Base-by-base conservation (phyloP, 257 asterid genomes). In the Solanum habrochaites region DNA sequence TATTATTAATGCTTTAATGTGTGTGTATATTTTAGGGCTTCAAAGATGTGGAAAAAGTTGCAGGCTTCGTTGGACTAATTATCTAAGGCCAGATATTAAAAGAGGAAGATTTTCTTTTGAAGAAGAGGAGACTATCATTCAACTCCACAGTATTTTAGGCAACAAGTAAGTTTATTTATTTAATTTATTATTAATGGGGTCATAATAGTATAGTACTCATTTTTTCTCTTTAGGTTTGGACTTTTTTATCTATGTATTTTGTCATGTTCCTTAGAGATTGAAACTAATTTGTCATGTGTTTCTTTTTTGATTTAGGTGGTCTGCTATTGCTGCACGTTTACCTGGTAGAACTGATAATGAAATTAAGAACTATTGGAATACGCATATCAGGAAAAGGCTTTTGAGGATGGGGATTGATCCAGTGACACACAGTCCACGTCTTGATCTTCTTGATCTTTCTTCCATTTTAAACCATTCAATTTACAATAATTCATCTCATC, bases 41-140 rank as follows among this genome's bases (percentile, higher is more conserved):
- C 94, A 95, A 66, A 93, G 98, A 88, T 95, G 98, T 84, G 98
- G 98, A 67, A 95, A 95, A 90, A 95, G 98, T 75, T 95, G 98
- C 77, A 87, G 98, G 3, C 94, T 95, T 27, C 92, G 98, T 4
- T 94, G 98, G 98, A 95, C 98, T 2, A 95, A 95, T n/a, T 95
- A 95, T 88, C 91, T 95, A 88, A 93, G 98, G 69, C 98, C 98
- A 0, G 98, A 94, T 69, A 94, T 95, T 84, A 95, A 94, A 72
- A 89, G 98, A 62, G 98, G 98, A 25, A 87, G 94, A 66, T 95
- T 95, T 40, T 92, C 98, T 14, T 92, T 92, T 21, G 98, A 93
- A 86, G 98, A 95, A 87, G 98, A 95, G 21, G 97, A 95, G 81
- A 90, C 94, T 7, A 94, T 95, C 58, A 94, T 95, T 89, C 95